A percentile compares a stretch with the other conserved stretches of the same genome.
These are phyloP conservation scores for Iris pallida DNA, from an alignment of 116 monocot species.

Conservation along the genomic window DNA sequence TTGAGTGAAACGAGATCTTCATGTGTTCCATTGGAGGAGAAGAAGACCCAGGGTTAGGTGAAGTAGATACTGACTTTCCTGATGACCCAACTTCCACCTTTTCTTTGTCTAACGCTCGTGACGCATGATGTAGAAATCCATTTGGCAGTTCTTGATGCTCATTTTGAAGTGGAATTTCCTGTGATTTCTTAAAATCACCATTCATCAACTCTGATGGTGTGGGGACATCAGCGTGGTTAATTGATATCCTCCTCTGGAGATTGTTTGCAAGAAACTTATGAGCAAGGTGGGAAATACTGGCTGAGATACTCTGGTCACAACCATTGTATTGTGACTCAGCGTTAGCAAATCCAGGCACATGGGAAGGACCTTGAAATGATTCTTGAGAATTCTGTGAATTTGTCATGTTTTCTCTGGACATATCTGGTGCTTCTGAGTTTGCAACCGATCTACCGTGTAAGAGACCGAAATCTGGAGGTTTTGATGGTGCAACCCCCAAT, in stretches of 20 bases:
- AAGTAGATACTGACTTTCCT: slow-evolving; percentile 21
- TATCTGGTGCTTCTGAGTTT: slow-evolving; percentile 9
- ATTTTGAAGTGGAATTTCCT: slow-evolving; percentile 25
- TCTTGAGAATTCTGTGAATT: slow-evolving; percentile 1
- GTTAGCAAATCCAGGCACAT: neutral
- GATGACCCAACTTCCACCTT: slow-evolving; percentile 5
- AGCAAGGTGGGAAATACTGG: slow-evolving; percentile 55
- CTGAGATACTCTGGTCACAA: slow-evolving; percentile 30
- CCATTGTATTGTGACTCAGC: slow-evolving; percentile 10
- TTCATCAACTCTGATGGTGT: slow-evolving; percentile 16
- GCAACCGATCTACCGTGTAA: neutral
- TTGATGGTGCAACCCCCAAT: slow-evolving; percentile 89
- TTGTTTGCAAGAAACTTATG: slow-evolving; percentile 52
- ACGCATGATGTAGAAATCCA: slow-evolving; percentile 5
- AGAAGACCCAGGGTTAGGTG: slow-evolving; percentile 28
- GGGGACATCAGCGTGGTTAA: slow-evolving; percentile 15
- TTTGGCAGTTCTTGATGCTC: slow-evolving; percentile 11
- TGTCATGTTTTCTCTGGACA: slow-evolving; percentile 5
- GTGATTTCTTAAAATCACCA: slow-evolving; percentile 13
- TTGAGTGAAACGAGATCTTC: slow-evolving; percentile 83
- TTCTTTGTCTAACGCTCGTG: slow-evolving; percentile 17
- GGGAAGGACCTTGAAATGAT: slow-evolving; percentile 6
- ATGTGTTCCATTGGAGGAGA: slow-evolving; percentile 89
- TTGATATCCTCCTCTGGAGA: slow-evolving; percentile 41
- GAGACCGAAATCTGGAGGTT: slow-evolving; percentile 57